A percentile compares a stretch with the other conserved stretches of the same genome.
phyloP scores from a whole-genome alignment of 192 early-diverging fungal genomes.

The Paraglomus brasilianum region DNA sequence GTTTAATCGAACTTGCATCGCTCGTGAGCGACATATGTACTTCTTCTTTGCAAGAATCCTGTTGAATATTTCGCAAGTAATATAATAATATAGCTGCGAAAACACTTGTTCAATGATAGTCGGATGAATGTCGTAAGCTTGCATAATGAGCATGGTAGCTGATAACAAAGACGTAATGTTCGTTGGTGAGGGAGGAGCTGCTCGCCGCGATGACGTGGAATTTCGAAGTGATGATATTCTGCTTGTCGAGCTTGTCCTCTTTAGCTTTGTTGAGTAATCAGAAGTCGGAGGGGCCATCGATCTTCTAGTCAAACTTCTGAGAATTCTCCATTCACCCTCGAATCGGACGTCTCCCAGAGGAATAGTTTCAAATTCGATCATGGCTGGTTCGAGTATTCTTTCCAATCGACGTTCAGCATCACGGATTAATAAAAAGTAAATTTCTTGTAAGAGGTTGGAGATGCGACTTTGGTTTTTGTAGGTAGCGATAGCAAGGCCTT shows the following conservation, averaged over 20 bases:
- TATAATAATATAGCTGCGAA: constrained; percentile 74
- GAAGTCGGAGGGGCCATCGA: constrained; percentile 29
- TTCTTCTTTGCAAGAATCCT: constrained; percentile 75
- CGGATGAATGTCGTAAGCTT: constrained; percentile 74
- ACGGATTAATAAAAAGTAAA: constrained; percentile 60
- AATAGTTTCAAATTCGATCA: constrained; percentile 72
- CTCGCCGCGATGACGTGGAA: constrained; percentile 38
- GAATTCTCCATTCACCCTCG: constrained; percentile 60
- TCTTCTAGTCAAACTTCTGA: constrained; percentile 42
- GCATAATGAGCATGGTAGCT: constrained; percentile 63
- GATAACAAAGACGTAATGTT: constrained; percentile 73
- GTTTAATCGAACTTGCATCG: constrained; percentile 85
- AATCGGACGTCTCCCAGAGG: constrained; percentile 58
- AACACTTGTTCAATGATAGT: constrained; percentile 69
- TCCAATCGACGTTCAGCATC: constrained; percentile 68
- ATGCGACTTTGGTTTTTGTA: constrained; percentile 75
- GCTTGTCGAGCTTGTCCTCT: constrained; percentile 27
- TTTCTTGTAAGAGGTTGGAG: constrained; percentile 77
- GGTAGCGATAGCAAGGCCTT: constrained; percentile 65
- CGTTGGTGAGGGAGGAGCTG: constrained; percentile 54
- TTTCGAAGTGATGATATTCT: constrained; percentile 30
- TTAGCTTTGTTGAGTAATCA: constrained; percentile 22
- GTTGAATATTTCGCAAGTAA: constrained; percentile 83
- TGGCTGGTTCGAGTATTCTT: constrained; percentile 60
- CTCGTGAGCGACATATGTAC: constrained; percentile 72